Conservation (phyloP, 306 rosid genomes). For the Castanea mollissima region DNA sequence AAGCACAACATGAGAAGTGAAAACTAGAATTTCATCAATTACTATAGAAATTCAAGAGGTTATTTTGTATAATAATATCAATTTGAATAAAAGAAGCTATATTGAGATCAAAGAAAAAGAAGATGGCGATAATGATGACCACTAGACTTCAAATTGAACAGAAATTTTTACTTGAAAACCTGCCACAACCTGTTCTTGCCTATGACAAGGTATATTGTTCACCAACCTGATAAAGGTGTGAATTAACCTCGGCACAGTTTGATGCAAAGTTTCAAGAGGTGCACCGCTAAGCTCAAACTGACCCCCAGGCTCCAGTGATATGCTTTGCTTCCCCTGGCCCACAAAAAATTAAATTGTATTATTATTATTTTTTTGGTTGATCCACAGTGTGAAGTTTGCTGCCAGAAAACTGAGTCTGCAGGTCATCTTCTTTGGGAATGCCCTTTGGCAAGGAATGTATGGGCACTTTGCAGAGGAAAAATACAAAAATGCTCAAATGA, state of each 20-base stretch:
- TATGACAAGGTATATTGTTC: background rate
- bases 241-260: constrained; percentile 96
- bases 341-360: constrained; percentile 6
- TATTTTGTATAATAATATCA: background rate
- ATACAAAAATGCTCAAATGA: too few relatives aligned
- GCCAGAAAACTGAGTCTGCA: too few relatives aligned
- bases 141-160: background rate
- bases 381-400: too few relatives aligned
- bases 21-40: background rate
- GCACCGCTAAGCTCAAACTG: constrained; percentile 99
- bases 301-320: constrained; percentile 98
- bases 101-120: background rate
- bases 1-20: background rate
- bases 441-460: too few relatives aligned
- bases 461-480: too few relatives aligned
- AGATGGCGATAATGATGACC: background rate
- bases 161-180: background rate
- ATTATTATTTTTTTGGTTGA: background rate
- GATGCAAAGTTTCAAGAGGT: constrained; percentile 97
- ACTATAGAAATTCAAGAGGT: background rate
- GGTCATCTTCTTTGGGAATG: too few relatives aligned
- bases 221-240: constrained; percentile 91
- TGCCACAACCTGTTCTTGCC: background rate
- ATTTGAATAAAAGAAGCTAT: background rate
- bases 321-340: constrained; percentile 92